Conservation (phyloP, 208 protist genomes). For the Strigomonas culicis region DNA sequence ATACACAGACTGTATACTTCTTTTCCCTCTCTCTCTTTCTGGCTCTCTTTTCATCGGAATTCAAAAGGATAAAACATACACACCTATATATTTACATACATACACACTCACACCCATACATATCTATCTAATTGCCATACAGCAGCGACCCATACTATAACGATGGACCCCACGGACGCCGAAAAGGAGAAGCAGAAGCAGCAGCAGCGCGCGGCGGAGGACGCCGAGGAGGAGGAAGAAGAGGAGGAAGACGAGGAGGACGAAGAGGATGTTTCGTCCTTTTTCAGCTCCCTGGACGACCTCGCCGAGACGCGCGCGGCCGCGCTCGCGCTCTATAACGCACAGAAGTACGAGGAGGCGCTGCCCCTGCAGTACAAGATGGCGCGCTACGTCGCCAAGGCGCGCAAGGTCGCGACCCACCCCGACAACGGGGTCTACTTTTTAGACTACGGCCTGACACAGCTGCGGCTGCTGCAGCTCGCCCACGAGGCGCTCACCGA, state of each 20-base stretch:
- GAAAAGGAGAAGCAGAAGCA: constrained; percentile 4
- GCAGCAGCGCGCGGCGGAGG: constrained; percentile 9
- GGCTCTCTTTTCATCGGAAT: neutral
- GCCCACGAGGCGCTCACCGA: neutral
- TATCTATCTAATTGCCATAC: neutral
- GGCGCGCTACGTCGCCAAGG: constrained; percentile 72
- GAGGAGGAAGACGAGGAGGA: constrained; percentile 45
- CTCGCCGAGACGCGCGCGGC: constrained; percentile 39
- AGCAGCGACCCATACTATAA: neutral
- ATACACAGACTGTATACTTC: constrained; percentile 11
- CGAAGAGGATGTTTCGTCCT: constrained; percentile 34
- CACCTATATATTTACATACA: constrained; percentile 12
- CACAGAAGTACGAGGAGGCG: constrained; percentile 53
- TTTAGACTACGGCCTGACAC: constrained; percentile 87
- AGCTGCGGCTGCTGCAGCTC: constrained; percentile 70
- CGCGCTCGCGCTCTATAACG: constrained; percentile 67
- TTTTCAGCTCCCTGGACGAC: constrained; percentile 59
- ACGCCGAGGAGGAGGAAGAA: constrained; percentile 22
- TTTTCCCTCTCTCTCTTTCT: neutral
- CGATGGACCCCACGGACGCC: neutral
- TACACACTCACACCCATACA: constrained; percentile 15
- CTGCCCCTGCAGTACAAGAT: constrained; percentile 75
- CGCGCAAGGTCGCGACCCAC: constrained; percentile 61
- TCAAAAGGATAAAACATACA: neutral
- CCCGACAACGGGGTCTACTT: constrained; percentile 67